These are phyloP conservation scores for Xanthoconium separans DNA, from an alignment of 1,284 basidiomycete species.

Conservation along the genomic window DNA sequence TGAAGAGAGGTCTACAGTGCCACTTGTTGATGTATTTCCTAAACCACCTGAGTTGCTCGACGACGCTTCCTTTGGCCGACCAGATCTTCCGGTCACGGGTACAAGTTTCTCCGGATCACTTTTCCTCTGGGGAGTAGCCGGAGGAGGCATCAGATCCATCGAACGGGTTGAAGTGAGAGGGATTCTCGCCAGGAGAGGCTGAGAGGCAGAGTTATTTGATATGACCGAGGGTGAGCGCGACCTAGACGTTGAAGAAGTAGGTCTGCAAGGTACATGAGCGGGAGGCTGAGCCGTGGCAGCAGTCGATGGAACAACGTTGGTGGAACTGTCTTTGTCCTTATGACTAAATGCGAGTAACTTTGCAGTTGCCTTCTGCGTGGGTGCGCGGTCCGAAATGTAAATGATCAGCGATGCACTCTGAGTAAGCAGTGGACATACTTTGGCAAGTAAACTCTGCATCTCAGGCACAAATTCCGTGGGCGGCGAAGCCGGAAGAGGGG, in stretches of 20 bases:
- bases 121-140: neutral
- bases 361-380: slow-evolving; percentile 1
- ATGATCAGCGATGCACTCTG: slow-evolving; percentile 4
- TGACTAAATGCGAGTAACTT: neutral
- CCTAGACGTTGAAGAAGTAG: neutral
- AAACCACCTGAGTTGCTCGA: neutral
- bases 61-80: neutral
- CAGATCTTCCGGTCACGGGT: neutral
- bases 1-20: neutral
- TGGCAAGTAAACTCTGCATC: slow-evolving; percentile 12
- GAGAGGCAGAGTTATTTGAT: neutral
- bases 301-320: neutral
- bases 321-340: neutral
- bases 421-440: slow-evolving; percentile 13
- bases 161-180: neutral
- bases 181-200: neutral
- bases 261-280: slow-evolving; percentile 1
- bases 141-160: slow-evolving; percentile 2
- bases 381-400: neutral
- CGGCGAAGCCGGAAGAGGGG: slow-evolving; percentile 32
- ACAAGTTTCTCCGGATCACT: neutral
- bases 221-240: neutral
- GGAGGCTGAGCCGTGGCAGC: slow-evolving; percentile 4
- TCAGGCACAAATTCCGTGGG: slow-evolving; percentile 2
- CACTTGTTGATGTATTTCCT: too few species aligned